Evolutionary conservation across 768 basidiomycete genomes (phyloP).

Genomic region (Asterophora parasitica): DNA sequence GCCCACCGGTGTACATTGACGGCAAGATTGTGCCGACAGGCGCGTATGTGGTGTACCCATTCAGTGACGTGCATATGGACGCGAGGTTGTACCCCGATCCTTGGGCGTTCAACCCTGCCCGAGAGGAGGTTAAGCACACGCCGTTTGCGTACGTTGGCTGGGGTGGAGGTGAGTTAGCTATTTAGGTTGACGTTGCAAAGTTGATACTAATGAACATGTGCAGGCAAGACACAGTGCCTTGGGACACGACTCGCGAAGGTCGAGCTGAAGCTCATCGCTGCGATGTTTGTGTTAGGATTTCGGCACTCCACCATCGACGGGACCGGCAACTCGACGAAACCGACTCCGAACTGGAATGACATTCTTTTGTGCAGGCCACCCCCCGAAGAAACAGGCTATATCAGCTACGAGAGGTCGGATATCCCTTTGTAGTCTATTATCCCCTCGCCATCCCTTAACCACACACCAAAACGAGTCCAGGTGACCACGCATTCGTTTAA

Average conservation of each 20-base stretch:
- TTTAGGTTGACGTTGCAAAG: constrained; percentile 9
- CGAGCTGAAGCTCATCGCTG: constrained; percentile 65
- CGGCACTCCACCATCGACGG: constrained; percentile 54
- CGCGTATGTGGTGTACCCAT: constrained; percentile 74
- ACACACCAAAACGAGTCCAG: not conserved
- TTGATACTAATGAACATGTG: constrained; percentile 9
- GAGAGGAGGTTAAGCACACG: constrained; percentile 38
- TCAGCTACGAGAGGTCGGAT: constrained; percentile 43
- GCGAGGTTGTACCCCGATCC: constrained; percentile 69
- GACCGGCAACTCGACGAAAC: constrained; percentile 37
- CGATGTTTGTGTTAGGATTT: constrained; percentile 64
- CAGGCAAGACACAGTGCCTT: constrained; percentile 67
- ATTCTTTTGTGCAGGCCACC: constrained; percentile 60
- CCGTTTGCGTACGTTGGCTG: constrained; percentile 68
- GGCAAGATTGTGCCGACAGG: constrained; percentile 68
- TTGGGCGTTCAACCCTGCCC: constrained; percentile 70
- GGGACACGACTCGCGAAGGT: constrained; percentile 73
- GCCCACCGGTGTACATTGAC: constrained; percentile 65
- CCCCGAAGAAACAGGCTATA: constrained; percentile 45
- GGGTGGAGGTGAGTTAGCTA: constrained; percentile 63
- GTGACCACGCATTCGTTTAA: constrained; percentile 2
- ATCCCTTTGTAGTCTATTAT: constrained; percentile 26
- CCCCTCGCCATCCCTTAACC: not conserved
- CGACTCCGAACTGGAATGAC: constrained; percentile 75
- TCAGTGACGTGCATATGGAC: constrained; percentile 75